These are phyloP conservation scores for Claviceps sp. DNA, from an alignment of 2,329 filamentous ascomycete species.

Conservation along the genomic window DNA sequence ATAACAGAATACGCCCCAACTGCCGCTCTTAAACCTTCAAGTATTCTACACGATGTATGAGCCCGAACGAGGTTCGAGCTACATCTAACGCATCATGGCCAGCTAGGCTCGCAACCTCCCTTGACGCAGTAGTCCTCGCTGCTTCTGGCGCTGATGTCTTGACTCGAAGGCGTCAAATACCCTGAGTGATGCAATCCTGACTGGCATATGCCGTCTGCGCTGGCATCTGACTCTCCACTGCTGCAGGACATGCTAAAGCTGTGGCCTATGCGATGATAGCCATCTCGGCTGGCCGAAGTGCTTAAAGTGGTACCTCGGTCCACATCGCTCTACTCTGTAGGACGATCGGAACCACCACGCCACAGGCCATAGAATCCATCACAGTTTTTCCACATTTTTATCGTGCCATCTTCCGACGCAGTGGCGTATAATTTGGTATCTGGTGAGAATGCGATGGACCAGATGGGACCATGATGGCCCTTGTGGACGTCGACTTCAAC, in stretches of 20 bases:
- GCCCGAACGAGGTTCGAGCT: neutral
- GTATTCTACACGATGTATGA: neutral
- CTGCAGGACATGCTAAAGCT: conserved; percentile 8
- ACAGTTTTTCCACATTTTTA: conserved; percentile 77
- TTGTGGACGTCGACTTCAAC: conserved; percentile 85
- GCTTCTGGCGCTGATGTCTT: neutral
- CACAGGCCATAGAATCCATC: conserved; percentile 52
- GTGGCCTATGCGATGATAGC: conserved; percentile 4
- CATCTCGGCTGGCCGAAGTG: conserved; percentile 2
- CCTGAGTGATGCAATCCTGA: neutral
- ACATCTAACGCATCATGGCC: neutral
- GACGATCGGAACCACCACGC: conserved; percentile 34
- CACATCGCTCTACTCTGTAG: conserved; percentile 23
- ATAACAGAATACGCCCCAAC: neutral
- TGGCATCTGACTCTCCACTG: conserved; percentile 5
- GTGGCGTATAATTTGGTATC: conserved; percentile 95
- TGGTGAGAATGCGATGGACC: conserved; percentile 88
- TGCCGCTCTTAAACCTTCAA: neutral
- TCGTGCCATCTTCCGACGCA: conserved; percentile 91
- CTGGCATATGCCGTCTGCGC: conserved; percentile 1
- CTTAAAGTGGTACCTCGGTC: conserved; percentile 8
- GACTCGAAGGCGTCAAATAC: neutral
- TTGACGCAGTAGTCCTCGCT: conserved; percentile 1
- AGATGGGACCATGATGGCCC: conserved; percentile 93
- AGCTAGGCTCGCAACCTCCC: neutral